These are phyloP conservation scores for Phytophthora rubi DNA, from an alignment of 352 stramenopile genomes.

Conservation along the genomic window DNA sequence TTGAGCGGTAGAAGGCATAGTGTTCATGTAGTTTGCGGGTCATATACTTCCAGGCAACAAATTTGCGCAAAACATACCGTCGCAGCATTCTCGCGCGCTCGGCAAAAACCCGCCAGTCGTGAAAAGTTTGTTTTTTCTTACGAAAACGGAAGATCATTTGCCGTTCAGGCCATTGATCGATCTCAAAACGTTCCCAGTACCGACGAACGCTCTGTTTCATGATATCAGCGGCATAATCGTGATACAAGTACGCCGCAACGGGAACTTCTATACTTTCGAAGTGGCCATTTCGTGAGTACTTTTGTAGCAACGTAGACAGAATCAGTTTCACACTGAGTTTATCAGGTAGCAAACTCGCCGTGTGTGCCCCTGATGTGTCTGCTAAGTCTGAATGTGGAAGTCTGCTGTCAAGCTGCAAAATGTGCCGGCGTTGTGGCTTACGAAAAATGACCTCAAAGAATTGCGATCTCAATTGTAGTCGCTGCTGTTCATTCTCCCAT, in stretches of 20 bases:
- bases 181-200: slow-evolving; percentile 48
- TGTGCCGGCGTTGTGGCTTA: slow-evolving; percentile 48
- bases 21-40: slow-evolving; percentile 54
- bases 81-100: slow-evolving; percentile 47
- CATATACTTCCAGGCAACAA: slow-evolving; percentile 68
- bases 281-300: slow-evolving; percentile 82
- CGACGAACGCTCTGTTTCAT: slow-evolving; percentile 53
- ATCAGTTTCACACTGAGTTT: slow-evolving; percentile 59
- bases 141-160: slow-evolving; percentile 69
- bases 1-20: slow-evolving; percentile 63
- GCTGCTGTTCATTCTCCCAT: slow-evolving; percentile 59
- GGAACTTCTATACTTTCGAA: slow-evolving; percentile 66
- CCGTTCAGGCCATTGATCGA: slow-evolving; percentile 62
- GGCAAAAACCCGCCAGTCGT: slow-evolving; percentile 55
- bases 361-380: background rate
- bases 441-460: slow-evolving; percentile 74
- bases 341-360: slow-evolving; percentile 27
- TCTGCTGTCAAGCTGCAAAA: slow-evolving; percentile 29
- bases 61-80: slow-evolving; percentile 57
- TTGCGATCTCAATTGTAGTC: slow-evolving; percentile 52
- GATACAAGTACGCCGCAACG: slow-evolving; percentile 57
- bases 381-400: slow-evolving; percentile 13
- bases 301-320: slow-evolving; percentile 70
- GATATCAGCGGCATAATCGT: slow-evolving; percentile 57
- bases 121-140: slow-evolving; percentile 60